Base-by-base conservation (phyloP, 257 asterid genomes). In the Capsicum rhomboideum region DNA sequence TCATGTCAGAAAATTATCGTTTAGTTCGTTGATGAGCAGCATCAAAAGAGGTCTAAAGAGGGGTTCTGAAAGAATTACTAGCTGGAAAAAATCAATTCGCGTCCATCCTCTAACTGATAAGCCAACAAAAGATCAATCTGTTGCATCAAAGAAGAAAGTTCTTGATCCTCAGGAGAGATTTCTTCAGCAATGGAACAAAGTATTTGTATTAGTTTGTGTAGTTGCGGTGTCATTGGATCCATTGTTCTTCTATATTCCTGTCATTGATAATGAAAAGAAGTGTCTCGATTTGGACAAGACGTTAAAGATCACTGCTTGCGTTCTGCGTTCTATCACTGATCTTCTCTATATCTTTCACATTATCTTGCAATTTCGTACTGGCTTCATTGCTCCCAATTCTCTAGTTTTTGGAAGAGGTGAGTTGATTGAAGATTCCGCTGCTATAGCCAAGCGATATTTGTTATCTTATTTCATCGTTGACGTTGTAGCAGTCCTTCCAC, bases 361-460 rank as follows among this genome's bases (percentile, higher is more conserved):
- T 58, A 10, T 91, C 68, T 63, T 93, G 84, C 93, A 91, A 86
- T 93, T 93, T 69, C 91, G 90, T 7, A 92, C 94, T 12, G 97
- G 97, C 10, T 92, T 83, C 74, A 88, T 91, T 18, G 83, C 92
- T 55, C 97, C 93, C 17, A 84, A 86, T 61, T 86, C 97, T 29
- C 88, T 92, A 61, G 91, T 90, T 1, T 91, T 92, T 86, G 96
- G 97, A 83, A 91, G 97, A 85, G 94, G 96, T 1, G 97, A 88
- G 83, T 31, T 93, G 83, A 85, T 91, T 54, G 86, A 85, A 75
- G 93, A 93, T 84, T 80, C 86, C n/a, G 84, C 79, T 84, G 90
- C 92, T 40, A 92, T 93, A 84, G 91, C 93, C 8, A 90, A 87
- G 53, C 86, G 94, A 16, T 93, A 93, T 86, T 46, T 93, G 69